Conservation (phyloP, 2,329 filamentous ascomycete species). For the Sclerotinia trifoliorum region DNA sequence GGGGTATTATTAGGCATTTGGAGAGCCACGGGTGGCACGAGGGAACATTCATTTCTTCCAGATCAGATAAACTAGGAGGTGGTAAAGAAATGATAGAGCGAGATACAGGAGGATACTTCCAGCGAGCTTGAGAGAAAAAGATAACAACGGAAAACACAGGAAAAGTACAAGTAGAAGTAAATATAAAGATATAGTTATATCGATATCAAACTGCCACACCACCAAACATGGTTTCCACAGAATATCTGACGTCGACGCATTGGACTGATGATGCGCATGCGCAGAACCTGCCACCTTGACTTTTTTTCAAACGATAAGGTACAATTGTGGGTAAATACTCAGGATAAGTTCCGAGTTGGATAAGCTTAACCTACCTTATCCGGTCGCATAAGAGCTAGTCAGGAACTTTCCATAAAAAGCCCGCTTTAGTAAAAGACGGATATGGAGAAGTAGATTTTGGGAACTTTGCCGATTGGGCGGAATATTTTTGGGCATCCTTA, state of each 20-base stretch:
- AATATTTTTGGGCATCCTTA: background rate
- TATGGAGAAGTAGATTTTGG: background rate
- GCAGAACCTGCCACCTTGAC: slow-evolving; percentile 8
- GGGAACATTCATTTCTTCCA: background rate
- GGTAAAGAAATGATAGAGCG: background rate
- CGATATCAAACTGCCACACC: background rate
- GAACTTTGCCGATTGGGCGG: slow-evolving; percentile 15
- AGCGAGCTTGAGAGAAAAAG: background rate
- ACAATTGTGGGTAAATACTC: background rate
- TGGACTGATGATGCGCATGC: background rate
- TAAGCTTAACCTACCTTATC: slow-evolving; percentile 11
- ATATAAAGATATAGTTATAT: slow-evolving; percentile 5
- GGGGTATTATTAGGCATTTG: slow-evolving; percentile 21
- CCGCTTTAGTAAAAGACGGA: background rate
- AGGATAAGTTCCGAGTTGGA: background rate
- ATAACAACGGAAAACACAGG: background rate
- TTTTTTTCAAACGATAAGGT: background rate
- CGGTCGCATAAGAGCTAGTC: background rate
- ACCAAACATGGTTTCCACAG: background rate
- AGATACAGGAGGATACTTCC: background rate
- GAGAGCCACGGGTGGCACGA: background rate
- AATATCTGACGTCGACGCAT: background rate
- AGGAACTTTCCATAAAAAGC: background rate
- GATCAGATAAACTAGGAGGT: slow-evolving; percentile 21
- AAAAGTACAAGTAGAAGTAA: background rate